Conservation (phyloP, 1,284 basidiomycete genomes). For the Anthracocystis panici-leucophaei region DNA sequence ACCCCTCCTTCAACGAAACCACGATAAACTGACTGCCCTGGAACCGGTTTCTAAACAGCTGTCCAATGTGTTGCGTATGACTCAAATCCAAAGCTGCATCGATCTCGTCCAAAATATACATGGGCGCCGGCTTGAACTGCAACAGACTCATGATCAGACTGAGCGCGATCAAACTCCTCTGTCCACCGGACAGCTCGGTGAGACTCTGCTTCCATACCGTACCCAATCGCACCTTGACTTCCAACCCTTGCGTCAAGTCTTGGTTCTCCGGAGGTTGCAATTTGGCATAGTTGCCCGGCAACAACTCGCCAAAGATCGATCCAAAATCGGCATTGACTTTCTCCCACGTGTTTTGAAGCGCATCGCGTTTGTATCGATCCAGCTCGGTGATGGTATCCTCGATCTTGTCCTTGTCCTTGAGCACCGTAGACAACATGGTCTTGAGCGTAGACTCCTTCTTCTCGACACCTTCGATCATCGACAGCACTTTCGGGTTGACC, state of each 20-base stretch:
- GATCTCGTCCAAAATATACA: constrained; percentile 99
- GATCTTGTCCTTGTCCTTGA: constrained; percentile 96
- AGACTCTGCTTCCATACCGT: constrained; percentile 96
- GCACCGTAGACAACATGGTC: constrained; percentile 88
- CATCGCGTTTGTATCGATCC: constrained; percentile 92
- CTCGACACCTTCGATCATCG: constrained; percentile 97
- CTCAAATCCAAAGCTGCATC: constrained; percentile 95
- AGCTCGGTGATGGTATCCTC: constrained; percentile 93
- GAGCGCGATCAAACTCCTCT: constrained; percentile 94
- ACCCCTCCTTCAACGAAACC: constrained; percentile 93
- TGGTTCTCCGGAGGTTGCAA: constrained; percentile 92
- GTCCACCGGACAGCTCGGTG: constrained; percentile 96
- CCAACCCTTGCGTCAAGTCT: constrained; percentile 92
- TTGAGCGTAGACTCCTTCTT: constrained; percentile 88
- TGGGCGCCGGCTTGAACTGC: constrained; percentile 98
- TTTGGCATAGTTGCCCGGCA: constrained; percentile 97
- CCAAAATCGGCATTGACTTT: constrained; percentile 96
- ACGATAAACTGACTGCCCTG: constrained; percentile 98
- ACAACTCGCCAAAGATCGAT: constrained; percentile 91
- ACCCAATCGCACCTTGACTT: constrained; percentile 95
- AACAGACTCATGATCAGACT: constrained; percentile 97
- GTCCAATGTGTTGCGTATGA: constrained; percentile 95
- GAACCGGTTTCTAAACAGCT: constrained; percentile 95
- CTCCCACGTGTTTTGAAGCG: constrained; percentile 92
- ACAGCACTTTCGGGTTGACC: constrained; percentile 93